Conservation (phyloP, 2,329 filamentous ascomycete genomes). For the Pseudocercospora eumusae region DNA sequence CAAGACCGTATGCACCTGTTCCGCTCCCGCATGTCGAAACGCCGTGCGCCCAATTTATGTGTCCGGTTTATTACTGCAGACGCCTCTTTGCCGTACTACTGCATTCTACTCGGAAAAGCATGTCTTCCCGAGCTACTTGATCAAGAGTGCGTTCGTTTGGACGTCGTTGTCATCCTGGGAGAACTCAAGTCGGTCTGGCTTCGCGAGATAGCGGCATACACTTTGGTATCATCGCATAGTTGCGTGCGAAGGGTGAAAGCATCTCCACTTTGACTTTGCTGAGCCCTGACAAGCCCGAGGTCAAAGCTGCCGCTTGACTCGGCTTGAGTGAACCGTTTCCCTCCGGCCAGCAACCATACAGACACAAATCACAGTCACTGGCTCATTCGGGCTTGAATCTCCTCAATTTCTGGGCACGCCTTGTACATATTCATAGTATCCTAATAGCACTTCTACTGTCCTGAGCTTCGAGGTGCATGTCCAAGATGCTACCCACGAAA, state of each 20-base stretch:
- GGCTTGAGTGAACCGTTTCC: neutral
- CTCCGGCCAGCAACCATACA: conserved; percentile 3
- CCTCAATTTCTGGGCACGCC: too few relatives aligned
- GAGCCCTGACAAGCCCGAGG: conserved; percentile 4
- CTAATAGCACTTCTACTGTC: neutral
- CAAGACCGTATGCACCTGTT: neutral
- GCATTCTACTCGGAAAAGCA: too few relatives aligned
- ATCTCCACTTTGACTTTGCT: neutral
- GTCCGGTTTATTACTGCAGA: neutral
- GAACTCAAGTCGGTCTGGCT: neutral
- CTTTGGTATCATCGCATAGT: neutral
- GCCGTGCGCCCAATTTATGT: neutral
- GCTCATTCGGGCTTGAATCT: neutral
- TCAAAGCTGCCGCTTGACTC: neutral
- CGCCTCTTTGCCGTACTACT: too few relatives aligned
- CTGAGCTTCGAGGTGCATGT: neutral
- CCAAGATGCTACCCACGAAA: conserved; percentile 7
- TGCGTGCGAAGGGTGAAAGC: neutral
- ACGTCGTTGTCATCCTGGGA: neutral
- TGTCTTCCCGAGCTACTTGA: neutral
- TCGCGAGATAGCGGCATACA: neutral
- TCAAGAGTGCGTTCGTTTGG: neutral
- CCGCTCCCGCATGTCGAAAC: neutral
- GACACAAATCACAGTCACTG: neutral
- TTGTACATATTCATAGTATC: neutral